A percentile compares a stretch with the other conserved stretches of the same genome.
Evolutionary conservation across 2,329 filamentous ascomycete species (phyloP).

Genomic region (Penicillium glabrum): DNA sequence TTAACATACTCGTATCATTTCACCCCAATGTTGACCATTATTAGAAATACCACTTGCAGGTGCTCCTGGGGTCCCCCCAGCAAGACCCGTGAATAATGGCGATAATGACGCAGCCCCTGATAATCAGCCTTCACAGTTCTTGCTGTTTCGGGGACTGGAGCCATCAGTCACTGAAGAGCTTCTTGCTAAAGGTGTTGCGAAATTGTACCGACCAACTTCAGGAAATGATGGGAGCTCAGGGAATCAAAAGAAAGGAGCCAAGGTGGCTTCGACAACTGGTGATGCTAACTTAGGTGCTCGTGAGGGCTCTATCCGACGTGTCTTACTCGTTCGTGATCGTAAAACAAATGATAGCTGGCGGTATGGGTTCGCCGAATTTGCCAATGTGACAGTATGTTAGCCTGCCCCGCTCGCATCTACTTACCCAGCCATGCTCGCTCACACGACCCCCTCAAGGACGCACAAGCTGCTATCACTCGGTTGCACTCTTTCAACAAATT

Average conservation of each 20-base stretch:
- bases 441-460: constrained; percentile 51
- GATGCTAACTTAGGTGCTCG: constrained; percentile 67
- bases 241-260: constrained; percentile 48
- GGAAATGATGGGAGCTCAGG: constrained; percentile 36
- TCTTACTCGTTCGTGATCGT: constrained; percentile 74
- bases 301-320: constrained; percentile 71
- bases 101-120: constrained; percentile 57
- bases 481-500: constrained; percentile 72
- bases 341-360: constrained; percentile 71
- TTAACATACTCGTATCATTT: not conserved
- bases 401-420: not conserved
- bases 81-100: constrained; percentile 51
- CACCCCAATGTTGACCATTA: constrained; percentile 12
- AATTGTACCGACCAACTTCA: constrained; percentile 62
- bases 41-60: constrained; percentile 28
- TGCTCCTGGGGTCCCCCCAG: constrained; percentile 39
- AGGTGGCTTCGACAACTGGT: constrained; percentile 57
- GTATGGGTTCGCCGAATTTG: constrained; percentile 84
- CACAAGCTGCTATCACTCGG: constrained; percentile 70
- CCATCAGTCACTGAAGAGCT: constrained; percentile 70
- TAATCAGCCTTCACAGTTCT: constrained; percentile 68
- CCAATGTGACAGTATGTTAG: constrained; percentile 58
- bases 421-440: not conserved
- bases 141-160: constrained; percentile 72
- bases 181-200: constrained; percentile 70